Conservation (phyloP, 805 yeast genomes). For the Teunomyces lycoperdinae region DNA sequence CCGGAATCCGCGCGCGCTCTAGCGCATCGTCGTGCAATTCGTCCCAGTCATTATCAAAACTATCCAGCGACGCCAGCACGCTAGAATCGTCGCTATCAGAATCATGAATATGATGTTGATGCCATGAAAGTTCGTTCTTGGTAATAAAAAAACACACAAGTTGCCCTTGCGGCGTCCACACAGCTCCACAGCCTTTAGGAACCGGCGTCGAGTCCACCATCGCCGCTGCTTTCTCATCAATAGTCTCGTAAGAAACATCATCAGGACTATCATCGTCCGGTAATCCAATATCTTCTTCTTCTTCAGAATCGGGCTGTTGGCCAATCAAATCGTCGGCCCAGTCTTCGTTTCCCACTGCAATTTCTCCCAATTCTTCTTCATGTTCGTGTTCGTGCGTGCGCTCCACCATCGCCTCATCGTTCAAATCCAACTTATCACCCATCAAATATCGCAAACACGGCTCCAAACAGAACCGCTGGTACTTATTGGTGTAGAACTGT, state of each 20-base stretch:
- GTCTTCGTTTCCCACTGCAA: constrained; percentile 39
- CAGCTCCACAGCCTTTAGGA: constrained; percentile 91
- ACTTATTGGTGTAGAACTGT: constrained; percentile 48
- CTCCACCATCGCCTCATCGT: constrained; percentile 30
- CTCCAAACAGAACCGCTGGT: constrained; percentile 71
- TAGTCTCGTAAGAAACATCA: constrained; percentile 18
- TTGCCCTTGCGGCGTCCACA: constrained; percentile 78
- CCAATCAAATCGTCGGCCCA: constrained; percentile 43
- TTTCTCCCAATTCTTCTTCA: constrained; percentile 4
- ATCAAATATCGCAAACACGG: constrained; percentile 70
- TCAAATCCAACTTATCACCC: constrained; percentile 68
- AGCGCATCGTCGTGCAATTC: constrained; percentile 57
- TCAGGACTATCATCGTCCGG: constrained; percentile 35
- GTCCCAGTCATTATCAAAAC: constrained; percentile 68
- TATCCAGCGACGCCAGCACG: constrained; percentile 29
- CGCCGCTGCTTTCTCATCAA: constrained; percentile 8
- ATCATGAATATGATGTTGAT: constrained; percentile 6
- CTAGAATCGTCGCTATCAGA: too few species aligned
- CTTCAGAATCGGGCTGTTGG: constrained; percentile 31
- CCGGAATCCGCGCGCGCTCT: constrained; percentile 51
- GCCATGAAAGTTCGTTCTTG: constrained; percentile 19
- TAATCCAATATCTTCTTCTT: constrained; percentile 28
- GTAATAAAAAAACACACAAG: constrained; percentile 80
- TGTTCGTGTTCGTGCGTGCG: neutral
- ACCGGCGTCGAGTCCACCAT: constrained; percentile 72